A percentile compares a stretch with the other conserved stretches of the same genome.
These are phyloP conservation scores for Lachnellula cervina DNA, from an alignment of 2,329 filamentous ascomycete species.

Conservation along the genomic window DNA sequence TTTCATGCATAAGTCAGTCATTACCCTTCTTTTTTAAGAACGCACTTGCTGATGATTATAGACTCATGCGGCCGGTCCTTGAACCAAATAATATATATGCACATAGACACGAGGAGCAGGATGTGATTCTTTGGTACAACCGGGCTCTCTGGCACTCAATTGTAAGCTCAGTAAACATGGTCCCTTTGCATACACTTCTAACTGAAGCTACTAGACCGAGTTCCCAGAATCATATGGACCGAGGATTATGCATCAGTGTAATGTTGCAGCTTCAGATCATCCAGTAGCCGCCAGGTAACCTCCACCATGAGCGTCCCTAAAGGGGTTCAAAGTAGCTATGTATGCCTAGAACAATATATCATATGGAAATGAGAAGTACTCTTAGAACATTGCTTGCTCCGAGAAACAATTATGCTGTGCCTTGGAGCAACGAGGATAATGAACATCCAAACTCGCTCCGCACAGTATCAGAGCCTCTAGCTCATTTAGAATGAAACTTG, in stretches of 20 bases:
- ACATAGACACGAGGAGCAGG: constrained; percentile 34
- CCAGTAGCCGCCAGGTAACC: constrained; percentile 5
- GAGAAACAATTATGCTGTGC: too few species aligned
- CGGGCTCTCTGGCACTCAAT: constrained; percentile 37
- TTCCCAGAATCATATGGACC: constrained; percentile 36
- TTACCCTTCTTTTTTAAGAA: background rate
- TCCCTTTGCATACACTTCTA: background rate
- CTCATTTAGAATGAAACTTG: too few species aligned
- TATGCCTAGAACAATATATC: background rate
- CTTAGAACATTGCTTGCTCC: too few species aligned
- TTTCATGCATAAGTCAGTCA: constrained; percentile 31
- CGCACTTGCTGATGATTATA: constrained; percentile 5
- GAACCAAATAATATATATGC: constrained; percentile 34
- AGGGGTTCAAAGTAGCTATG: background rate
- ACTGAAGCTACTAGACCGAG: constrained; percentile 21
- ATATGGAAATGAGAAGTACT: too few species aligned
- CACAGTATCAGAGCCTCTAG: too few species aligned
- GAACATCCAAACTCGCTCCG: too few species aligned
- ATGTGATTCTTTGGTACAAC: constrained; percentile 38
- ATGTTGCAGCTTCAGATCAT: constrained; percentile 19
- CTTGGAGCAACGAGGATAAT: too few species aligned
- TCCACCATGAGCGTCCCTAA: background rate
- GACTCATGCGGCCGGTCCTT: constrained; percentile 34
- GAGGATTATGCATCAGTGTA: constrained; percentile 38
- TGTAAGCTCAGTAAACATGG: constrained; percentile 19